Evolutionary conservation across 805 yeast species (phyloP), one percentile per base, ranked within the genome.

Genomic region (Schizosaccharomyces lindneri): DNA sequence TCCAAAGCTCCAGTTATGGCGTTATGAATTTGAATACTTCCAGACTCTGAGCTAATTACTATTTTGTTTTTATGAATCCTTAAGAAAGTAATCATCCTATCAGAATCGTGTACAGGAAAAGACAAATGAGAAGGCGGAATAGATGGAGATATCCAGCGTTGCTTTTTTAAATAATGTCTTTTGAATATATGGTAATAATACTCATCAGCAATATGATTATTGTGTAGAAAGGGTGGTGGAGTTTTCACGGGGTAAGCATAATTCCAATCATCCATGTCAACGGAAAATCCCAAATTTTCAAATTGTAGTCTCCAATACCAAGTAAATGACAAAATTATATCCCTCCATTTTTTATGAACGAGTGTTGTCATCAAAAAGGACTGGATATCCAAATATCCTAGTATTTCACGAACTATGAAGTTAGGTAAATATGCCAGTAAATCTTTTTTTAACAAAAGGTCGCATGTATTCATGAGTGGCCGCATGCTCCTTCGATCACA

Each of bases 1-100:
- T 82, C 67, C 61, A 83, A 74, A 55, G 74, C 73, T 4, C 97
- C 97, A 0, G 85, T 80, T 39, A 76, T 74, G 0, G 96, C 81
- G 65, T 84, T 83, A 71, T 86, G 87, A 7, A 93, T 82, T 65
- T 86, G 82, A 64, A 93, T 86, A 69, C 81, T 79, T 64, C 80
- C 80, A 65, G 87, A 95, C 67, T 89, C 97, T 1, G 95, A 88
- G 39, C 96, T 96, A 1, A 96, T 88, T 63, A 90, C 85, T 61
- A 93, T 84, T 68, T 82, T 83, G 65, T 88, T 89, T 60, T 85
- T 87, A 69, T 89, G 97, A 70, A 88, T 87, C 71, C 89, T 96
- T 64, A 93, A 74, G 68, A 97, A 93, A 0, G 98, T 93, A 2
- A 93, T 93, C n/a, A 90, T 94, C 67, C 82, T 82, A 11, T 32